Evolutionary conservation across 805 yeast genomes (phyloP).

Genomic region (Wickerhamiella azyma): DNA sequence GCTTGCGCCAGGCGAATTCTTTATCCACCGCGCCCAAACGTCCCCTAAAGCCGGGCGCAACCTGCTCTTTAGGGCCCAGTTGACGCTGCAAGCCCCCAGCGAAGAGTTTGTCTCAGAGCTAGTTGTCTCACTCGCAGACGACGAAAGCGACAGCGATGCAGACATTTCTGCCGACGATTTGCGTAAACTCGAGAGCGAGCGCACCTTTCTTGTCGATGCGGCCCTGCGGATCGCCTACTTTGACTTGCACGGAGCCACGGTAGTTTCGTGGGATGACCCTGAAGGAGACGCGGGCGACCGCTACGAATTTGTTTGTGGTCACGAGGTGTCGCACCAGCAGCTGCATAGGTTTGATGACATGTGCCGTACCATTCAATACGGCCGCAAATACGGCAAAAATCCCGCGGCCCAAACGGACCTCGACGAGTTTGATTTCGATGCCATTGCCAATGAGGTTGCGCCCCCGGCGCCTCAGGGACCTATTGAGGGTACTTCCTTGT

Average conservation of each 20-base stretch:
- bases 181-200: slow-evolving; percentile 31
- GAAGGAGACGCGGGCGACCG: slow-evolving; percentile 79
- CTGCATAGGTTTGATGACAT: slow-evolving; percentile 49
- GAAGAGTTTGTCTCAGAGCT: slow-evolving; percentile 56
- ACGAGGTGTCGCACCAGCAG: slow-evolving; percentile 33
- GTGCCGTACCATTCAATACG: slow-evolving; percentile 58
- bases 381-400: slow-evolving; percentile 46
- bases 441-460: slow-evolving; percentile 11
- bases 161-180: slow-evolving; percentile 31
- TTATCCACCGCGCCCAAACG: slow-evolving; percentile 52
- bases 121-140: slow-evolving; percentile 56
- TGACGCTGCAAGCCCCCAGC: slow-evolving; percentile 55
- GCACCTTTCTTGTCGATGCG: slow-evolving; percentile 54
- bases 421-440: slow-evolving; percentile 40
- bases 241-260: slow-evolving; percentile 40
- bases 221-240: slow-evolving; percentile 42
- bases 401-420: slow-evolving; percentile 36
- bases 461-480: slow-evolving; percentile 10
- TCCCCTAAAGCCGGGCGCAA: slow-evolving; percentile 84
- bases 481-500: slow-evolving; percentile 17
- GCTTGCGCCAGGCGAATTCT: slow-evolving; percentile 70
- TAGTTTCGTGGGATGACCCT: slow-evolving; percentile 67
- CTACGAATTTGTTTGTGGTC: slow-evolving; percentile 66
- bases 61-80: slow-evolving; percentile 51
- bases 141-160: slow-evolving; percentile 35